These are phyloP conservation scores for Lomentospora prolificans DNA, from an alignment of 2,329 filamentous ascomycete species.

Conservation along the genomic window DNA sequence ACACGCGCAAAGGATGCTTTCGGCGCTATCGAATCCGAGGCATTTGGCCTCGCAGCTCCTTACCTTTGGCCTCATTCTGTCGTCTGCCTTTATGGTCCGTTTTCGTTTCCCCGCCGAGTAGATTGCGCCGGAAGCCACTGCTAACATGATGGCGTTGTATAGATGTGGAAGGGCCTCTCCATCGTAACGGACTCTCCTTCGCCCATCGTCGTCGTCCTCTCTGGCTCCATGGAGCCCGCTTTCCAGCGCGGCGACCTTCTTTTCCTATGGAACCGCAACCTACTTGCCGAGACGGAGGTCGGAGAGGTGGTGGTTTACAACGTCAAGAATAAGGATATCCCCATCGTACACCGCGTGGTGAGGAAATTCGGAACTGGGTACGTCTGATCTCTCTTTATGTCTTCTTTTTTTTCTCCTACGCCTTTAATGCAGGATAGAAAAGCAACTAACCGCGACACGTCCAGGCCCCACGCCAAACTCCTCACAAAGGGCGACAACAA, in stretches of 20 bases:
- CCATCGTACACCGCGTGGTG: constrained; percentile 90
- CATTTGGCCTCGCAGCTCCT: constrained; percentile 73
- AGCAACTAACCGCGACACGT: constrained; percentile 8
- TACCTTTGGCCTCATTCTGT: constrained; percentile 85
- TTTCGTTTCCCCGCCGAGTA: neutral
- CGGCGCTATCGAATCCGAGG: constrained; percentile 62
- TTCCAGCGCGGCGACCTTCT: constrained; percentile 71
- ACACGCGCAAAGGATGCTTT: constrained; percentile 45
- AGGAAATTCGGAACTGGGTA: constrained; percentile 57
- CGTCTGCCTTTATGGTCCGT: constrained; percentile 77
- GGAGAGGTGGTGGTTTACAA: constrained; percentile 60
- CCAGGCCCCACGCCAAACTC: constrained; percentile 52
- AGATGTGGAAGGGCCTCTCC: constrained; percentile 83
- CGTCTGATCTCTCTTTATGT: constrained; percentile 15
- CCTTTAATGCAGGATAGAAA: neutral
- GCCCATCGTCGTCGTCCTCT: constrained; percentile 75
- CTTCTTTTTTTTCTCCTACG: neutral
- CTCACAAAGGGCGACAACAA: constrained; percentile 99
- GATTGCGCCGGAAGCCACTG: neutral
- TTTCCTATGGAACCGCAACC: constrained; percentile 66
- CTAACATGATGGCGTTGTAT: constrained; percentile 13
- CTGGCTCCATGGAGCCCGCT: constrained; percentile 75
- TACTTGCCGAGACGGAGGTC: constrained; percentile 43
- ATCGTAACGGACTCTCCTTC: constrained; percentile 65
- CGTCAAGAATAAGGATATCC: constrained; percentile 87